Conservation (phyloP, 2,329 filamentous ascomycete species). For the Zymoseptoria passerinii region DNA sequence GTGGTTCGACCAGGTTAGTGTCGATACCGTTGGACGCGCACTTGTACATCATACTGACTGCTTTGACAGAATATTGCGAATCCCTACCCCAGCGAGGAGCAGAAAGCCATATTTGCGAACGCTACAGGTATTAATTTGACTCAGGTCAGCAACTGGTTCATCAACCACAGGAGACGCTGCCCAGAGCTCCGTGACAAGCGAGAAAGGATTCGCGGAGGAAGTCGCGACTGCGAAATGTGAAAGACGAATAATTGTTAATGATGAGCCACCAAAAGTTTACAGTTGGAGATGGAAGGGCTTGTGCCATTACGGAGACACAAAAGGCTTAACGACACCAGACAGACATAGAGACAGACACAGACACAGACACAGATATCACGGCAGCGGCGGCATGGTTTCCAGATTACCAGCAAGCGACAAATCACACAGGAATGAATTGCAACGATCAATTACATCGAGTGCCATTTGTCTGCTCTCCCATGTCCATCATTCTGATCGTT, state of each 20-base stretch:
- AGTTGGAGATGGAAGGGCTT: neutral
- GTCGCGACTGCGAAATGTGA: neutral
- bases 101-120: conserved; percentile 29
- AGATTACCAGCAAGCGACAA: neutral
- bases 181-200: conserved; percentile 32
- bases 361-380: neutral
- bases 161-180: conserved; percentile 32
- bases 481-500: neutral
- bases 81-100: conserved; percentile 33
- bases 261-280: neutral
- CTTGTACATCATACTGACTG: conserved; percentile 1
- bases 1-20: conserved; percentile 31
- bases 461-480: too few species aligned
- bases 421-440: neutral
- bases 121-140: conserved; percentile 33
- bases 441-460: neutral
- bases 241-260: neutral
- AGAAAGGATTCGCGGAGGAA: conserved; percentile 21
- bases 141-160: conserved; percentile 36
- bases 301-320: neutral
- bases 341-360: neutral
- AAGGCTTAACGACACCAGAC: neutral
- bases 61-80: conserved; percentile 28
- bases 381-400: neutral
- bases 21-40: neutral